These are phyloP conservation scores for Vanrija sp. DNA, from an alignment of 1,284 basidiomycete species.

Conservation along the genomic window DNA sequence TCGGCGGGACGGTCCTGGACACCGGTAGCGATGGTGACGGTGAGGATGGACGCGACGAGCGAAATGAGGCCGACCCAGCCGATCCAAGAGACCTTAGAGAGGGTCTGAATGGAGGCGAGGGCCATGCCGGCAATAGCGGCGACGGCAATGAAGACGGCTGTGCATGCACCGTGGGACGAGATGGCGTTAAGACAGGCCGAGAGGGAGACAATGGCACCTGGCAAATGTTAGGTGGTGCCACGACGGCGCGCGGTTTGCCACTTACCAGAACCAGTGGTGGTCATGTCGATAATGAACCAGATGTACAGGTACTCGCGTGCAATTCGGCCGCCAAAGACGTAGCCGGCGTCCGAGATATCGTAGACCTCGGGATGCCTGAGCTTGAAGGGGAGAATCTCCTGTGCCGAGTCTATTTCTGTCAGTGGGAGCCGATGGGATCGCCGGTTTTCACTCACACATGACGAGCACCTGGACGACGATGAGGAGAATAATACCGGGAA, in stretches of 20 bases:
- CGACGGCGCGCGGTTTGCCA: not conserved
- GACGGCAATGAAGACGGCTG: conserved; percentile 35
- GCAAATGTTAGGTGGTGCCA: not conserved
- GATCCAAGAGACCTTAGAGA: conserved; percentile 35
- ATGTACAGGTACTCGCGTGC: conserved; percentile 26
- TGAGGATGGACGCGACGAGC: conserved; percentile 29
- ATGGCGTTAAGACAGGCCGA: conserved; percentile 37
- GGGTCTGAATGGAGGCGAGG: conserved; percentile 34
- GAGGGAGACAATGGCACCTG: conserved; percentile 24
- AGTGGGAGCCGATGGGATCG: not conserved
- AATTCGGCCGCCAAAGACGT: conserved; percentile 21
- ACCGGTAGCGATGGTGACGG: conserved; percentile 40
- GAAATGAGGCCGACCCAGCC: conserved; percentile 38
- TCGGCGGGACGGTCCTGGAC: conserved; percentile 40
- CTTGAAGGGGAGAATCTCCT: conserved; percentile 22
- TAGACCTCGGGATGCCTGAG: conserved; percentile 20
- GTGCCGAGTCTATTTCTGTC: not conserved
- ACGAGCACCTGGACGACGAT: conserved; percentile 28
- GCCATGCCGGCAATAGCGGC: conserved; percentile 27
- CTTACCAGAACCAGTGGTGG: too few species aligned
- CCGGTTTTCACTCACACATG: conserved; percentile 14
- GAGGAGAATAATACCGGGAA: conserved; percentile 34
- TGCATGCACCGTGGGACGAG: conserved; percentile 35
- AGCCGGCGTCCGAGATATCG: conserved; percentile 28
- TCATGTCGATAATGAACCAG: conserved; percentile 7